Percentiles rank a stretch among this genome's conserved stretches.
These are phyloP conservation scores for Amylostereum chailletii DNA, from an alignment of 1,284 basidiomycete genomes.

Conservation along the genomic window DNA sequence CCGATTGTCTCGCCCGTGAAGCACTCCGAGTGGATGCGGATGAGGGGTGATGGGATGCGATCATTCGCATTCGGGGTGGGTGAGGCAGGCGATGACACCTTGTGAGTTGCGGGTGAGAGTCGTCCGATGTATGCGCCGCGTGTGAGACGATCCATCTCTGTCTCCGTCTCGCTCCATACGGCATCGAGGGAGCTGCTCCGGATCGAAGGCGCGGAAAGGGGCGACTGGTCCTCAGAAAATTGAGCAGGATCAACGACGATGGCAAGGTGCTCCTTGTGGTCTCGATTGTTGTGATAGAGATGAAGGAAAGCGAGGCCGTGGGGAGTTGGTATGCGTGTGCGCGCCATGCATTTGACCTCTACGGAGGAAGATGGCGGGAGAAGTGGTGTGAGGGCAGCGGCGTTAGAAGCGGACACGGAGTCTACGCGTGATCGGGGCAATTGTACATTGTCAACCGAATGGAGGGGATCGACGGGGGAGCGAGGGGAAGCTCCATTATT, in stretches of 20 bases:
- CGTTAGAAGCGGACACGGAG: constrained; percentile 4
- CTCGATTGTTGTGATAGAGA: constrained; percentile 88
- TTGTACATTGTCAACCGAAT: constrained; percentile 17
- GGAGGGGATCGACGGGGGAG: constrained; percentile 14
- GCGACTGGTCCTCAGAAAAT: constrained; percentile 32
- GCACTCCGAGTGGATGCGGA: constrained; percentile 97
- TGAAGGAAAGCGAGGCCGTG: constrained; percentile 93
- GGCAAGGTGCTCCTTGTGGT: constrained; percentile 95
- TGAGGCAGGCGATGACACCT: constrained; percentile 6
- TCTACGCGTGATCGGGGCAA: constrained; percentile 12
- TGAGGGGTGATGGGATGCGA: constrained; percentile 65
- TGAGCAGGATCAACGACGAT: constrained; percentile 92
- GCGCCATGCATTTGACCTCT: constrained; percentile 86
- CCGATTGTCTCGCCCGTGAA: constrained; percentile 99
- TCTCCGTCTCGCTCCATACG: constrained; percentile 81
- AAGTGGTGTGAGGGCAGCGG: constrained; percentile 5
- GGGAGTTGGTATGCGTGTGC: constrained; percentile 94
- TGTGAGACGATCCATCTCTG: constrained; percentile 88
- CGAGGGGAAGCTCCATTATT: constrained; percentile 10
- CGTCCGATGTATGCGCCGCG: constrained; percentile 92
- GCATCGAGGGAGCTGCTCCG: constrained; percentile 81
- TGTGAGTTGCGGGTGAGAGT: constrained; percentile 51
- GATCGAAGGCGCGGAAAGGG: constrained; percentile 44
- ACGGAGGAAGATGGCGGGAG: constrained; percentile 7
- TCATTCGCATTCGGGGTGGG: constrained; percentile 13